Percentiles rank a stretch among this genome's conserved stretches.
Conservation (phyloP, 129 eudicot genomes). For the Solidago caesia region DNA sequence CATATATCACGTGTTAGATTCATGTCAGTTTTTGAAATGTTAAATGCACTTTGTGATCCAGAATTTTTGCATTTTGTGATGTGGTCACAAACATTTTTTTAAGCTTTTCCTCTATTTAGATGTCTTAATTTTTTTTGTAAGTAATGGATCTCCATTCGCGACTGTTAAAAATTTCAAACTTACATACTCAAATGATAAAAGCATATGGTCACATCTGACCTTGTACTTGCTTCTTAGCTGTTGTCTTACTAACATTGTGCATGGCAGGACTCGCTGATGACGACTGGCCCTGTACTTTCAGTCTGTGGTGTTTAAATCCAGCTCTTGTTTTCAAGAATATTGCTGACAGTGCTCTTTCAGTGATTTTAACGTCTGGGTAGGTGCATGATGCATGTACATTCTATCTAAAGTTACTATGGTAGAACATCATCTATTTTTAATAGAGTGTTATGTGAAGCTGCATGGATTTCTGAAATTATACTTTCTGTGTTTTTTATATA, state of each 20-base stretch:
- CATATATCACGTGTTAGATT: background rate
- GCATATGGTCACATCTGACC: slow-evolving; percentile 9
- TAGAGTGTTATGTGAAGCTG: slow-evolving; percentile 6
- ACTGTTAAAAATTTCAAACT: background rate
- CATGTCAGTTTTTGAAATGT: background rate
- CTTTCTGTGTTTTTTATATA: background rate
- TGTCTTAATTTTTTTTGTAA: slow-evolving; percentile 4
- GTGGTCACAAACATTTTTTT: background rate
- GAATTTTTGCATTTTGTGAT: background rate
- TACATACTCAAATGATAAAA: slow-evolving; percentile 5
- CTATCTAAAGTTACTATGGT: background rate
- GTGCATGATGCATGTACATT: slow-evolving; percentile 22
- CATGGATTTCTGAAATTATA: background rate
- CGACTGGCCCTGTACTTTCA: slow-evolving; percentile 55
- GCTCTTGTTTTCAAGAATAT: slow-evolving; percentile 85
- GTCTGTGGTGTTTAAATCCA: slow-evolving; percentile 96
- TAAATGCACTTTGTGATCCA: background rate
- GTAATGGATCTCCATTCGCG: no score
- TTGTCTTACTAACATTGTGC: slow-evolving; percentile 16
- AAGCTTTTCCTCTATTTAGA: background rate
- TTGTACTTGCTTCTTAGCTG: background rate
- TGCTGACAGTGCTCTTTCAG: slow-evolving; percentile 73
- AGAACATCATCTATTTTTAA: background rate
- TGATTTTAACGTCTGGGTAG: slow-evolving; percentile 92
- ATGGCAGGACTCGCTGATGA: slow-evolving; percentile 48